Evolutionary conservation across 2,329 filamentous ascomycete species (phyloP).

Genomic region (Chalaropsis ovoidea): DNA sequence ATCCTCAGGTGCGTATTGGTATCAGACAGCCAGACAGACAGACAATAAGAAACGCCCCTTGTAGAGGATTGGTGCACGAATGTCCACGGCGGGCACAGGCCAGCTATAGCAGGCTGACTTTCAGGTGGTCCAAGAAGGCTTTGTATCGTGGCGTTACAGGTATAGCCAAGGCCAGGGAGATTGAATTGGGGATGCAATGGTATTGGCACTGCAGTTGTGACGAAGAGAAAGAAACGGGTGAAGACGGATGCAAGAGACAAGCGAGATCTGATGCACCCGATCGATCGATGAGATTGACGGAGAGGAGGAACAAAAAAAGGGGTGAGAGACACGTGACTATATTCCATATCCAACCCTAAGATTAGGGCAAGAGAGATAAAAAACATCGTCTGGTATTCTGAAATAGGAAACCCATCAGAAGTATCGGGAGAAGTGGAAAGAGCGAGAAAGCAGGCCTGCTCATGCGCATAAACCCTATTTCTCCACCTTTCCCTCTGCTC

Average conservation of each 20-base stretch:
- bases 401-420: background rate
- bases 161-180: background rate
- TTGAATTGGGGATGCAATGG: background rate
- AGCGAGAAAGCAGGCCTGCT: background rate
- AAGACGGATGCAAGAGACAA: background rate
- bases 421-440: background rate
- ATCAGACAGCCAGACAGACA: no score
- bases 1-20: background rate
- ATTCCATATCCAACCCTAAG: background rate
- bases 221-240: background rate
- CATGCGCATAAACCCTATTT: conserved; percentile 1
- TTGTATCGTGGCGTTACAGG: background rate
- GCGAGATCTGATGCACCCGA: background rate
- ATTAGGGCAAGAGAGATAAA: background rate
- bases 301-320: background rate
- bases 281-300: background rate
- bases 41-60: background rate
- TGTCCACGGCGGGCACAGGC: background rate
- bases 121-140: background rate
- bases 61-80: background rate
- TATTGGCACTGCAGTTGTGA: background rate
- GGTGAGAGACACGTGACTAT: background rate
- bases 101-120: background rate
- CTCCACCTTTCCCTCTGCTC: background rate
- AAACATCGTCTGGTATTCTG: background rate